Percentiles rank a stretch among this genome's conserved stretches.
Conservation (phyloP, 202 grass and related monocot species). For the Schoenoplectus tabernaemontani region DNA sequence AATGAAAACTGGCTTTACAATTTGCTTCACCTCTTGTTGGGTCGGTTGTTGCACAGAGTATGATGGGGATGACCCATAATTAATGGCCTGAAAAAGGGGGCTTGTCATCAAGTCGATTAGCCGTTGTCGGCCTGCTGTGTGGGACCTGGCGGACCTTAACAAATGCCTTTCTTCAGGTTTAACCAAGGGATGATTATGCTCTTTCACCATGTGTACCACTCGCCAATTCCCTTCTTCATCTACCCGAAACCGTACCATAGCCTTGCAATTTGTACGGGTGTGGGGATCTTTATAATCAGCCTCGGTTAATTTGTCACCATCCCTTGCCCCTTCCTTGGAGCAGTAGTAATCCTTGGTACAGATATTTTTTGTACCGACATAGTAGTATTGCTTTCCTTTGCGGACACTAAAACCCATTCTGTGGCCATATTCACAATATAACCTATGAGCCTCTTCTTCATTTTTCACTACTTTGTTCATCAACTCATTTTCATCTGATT, state of each 20-base stretch:
- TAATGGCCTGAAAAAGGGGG: slow-evolving; percentile 32
- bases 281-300: slow-evolving; percentile 54
- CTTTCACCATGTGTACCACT: slow-evolving; percentile 50
- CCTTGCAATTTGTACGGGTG: slow-evolving; percentile 67
- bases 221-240: slow-evolving; percentile 57
- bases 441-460: slow-evolving; percentile 62
- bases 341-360: slow-evolving; percentile 79
- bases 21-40: slow-evolving; percentile 11
- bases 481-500: slow-evolving; percentile 29
- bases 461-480: slow-evolving; percentile 49
- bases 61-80: slow-evolving; percentile 12
- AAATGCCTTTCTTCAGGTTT: slow-evolving; percentile 56
- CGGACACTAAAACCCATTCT: slow-evolving; percentile 63
- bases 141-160: slow-evolving; percentile 53
- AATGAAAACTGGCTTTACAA: slow-evolving; percentile 10
- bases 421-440: slow-evolving; percentile 80
- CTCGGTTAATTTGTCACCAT: slow-evolving; percentile 54
- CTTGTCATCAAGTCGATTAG: slow-evolving; percentile 43
- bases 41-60: slow-evolving; percentile 14
- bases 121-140: slow-evolving; percentile 51
- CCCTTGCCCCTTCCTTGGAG: slow-evolving; percentile 69
- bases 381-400: slow-evolving; percentile 79
- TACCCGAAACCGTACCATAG: slow-evolving; percentile 65
- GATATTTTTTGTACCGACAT: slow-evolving; percentile 68
- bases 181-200: slow-evolving; percentile 58